Base-by-base conservation (phyloP, 345 rosid genomes). In the Sonneratia caseolaris region DNA sequence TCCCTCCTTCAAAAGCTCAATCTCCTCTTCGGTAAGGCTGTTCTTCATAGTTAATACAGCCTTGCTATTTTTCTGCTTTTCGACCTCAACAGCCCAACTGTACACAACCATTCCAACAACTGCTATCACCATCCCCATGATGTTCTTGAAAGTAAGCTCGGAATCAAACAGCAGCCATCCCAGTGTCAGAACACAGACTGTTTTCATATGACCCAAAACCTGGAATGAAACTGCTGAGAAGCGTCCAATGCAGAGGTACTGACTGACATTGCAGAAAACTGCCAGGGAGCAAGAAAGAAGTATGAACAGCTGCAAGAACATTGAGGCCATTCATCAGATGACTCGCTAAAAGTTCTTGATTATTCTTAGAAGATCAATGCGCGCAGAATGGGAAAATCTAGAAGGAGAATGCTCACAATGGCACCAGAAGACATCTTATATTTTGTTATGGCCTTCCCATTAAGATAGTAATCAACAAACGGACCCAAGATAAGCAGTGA, bases 141-240 rank as follows among this genome's bases (percentile, higher is more conserved):
- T 90, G 83, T 91, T 94, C 81, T 94, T 91, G 77, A 91, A 78
- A 38, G 93, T 91, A 81, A 94, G 75, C 75, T 78, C 91, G 0
- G 98, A 94, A 76, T 94, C 96, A 59, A 94, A 94, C 27, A 94
- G 87, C 70, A 94, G 81, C 98, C 98, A 94, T 21, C 98, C 98
- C 64, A 94, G 71, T 4, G 86, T 85, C 32, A 94, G 90, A 66
- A 94, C 97, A 5, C 97, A 91, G 18, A 94, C 86, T 16, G 98
- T 94, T 80, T 94, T 94, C 98, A 94, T 94, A 84, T 94, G 98
- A 45, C 98, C 98, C 53, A 94, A 70, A 75, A 94, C 98, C 86
- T 93, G 98, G 79, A 93, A 93, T 3, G 98, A 89, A 12, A 80
- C 78, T 3, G 97, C 98, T 2, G 98, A 93, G 85, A 91, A 94